Evolutionary conservation across 345 rosid species (phyloP).

Genomic region (Brassica carinata): DNA sequence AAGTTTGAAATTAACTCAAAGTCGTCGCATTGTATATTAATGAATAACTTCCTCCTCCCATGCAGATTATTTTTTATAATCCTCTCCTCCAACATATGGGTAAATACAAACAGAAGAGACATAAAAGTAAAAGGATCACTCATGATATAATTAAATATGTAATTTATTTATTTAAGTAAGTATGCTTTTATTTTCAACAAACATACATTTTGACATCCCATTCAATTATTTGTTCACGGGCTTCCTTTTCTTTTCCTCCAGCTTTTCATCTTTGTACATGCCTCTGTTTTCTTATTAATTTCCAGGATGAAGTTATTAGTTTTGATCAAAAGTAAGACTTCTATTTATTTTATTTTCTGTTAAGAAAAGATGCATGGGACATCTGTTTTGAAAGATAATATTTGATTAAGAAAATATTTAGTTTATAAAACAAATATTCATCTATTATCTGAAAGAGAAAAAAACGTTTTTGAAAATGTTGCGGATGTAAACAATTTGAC

Average conservation of each 20-base stretch:
- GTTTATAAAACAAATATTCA: background rate
- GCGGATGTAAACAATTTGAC: slow-evolving; percentile 3
- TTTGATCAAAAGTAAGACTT: background rate
- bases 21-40: slow-evolving; percentile 24
- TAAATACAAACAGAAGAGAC: too few relatives aligned
- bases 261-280: slow-evolving; percentile 18
- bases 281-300: slow-evolving; percentile 7
- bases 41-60: background rate
- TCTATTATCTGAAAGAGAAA: background rate
- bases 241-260: slow-evolving; percentile 10
- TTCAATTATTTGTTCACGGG: slow-evolving; percentile 37
- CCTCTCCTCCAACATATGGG: background rate
- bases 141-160: background rate
- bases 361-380: background rate
- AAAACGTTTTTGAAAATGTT: background rate
- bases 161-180: background rate
- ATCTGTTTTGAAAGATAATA: background rate
- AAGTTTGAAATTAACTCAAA: slow-evolving; percentile 38
- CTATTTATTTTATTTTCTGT: background rate
- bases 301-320: background rate
- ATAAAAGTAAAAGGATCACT: slow-evolving; percentile 6
- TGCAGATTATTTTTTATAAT: background rate
- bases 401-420: background rate
- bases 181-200: background rate
- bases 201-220: background rate